A percentile compares a stretch with the other conserved stretches of the same genome.
Conservation (phyloP, 805 yeast species). For the Saccharomycopsis fodiens region DNA sequence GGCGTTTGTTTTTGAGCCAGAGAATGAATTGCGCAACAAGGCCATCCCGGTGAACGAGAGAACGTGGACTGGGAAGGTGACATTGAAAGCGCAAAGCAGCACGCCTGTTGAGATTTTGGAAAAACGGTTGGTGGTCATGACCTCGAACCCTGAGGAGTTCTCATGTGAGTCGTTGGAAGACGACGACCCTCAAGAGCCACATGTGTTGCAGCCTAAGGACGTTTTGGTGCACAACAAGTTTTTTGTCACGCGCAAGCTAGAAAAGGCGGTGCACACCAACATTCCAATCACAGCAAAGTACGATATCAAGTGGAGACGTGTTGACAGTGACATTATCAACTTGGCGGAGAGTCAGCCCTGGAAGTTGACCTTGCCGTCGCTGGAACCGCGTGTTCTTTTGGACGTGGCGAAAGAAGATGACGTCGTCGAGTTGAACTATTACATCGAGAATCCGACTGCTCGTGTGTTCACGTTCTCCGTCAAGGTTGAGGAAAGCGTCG, state of each 20-base stretch:
- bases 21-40: constrained; percentile 16
- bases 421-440: constrained; percentile 33
- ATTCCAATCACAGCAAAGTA: constrained; percentile 27
- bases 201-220: not conserved
- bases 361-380: constrained; percentile 50
- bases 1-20: constrained; percentile 21
- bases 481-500: constrained; percentile 31
- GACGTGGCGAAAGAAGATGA: constrained; percentile 21
- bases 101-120: constrained; percentile 30
- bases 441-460: constrained; percentile 70
- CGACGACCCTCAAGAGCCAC: constrained; percentile 21
- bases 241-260: constrained; percentile 32
- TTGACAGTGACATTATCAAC: constrained; percentile 22
- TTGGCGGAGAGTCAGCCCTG: constrained; percentile 33
- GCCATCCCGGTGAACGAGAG: constrained; percentile 28
- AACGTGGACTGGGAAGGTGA: constrained; percentile 29
- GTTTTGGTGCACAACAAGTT: constrained; percentile 19
- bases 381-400: constrained; percentile 63
- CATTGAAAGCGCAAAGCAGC: constrained; percentile 27
- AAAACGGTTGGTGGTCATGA: constrained; percentile 23
- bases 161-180: constrained; percentile 28
- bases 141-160: constrained; percentile 30
- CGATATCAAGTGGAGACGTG: constrained; percentile 31
- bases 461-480: constrained; percentile 57
- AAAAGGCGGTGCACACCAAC: constrained; percentile 34